Conservation (phyloP, 352 stramenopile species). For the Thalassiosira hispida region DNA sequence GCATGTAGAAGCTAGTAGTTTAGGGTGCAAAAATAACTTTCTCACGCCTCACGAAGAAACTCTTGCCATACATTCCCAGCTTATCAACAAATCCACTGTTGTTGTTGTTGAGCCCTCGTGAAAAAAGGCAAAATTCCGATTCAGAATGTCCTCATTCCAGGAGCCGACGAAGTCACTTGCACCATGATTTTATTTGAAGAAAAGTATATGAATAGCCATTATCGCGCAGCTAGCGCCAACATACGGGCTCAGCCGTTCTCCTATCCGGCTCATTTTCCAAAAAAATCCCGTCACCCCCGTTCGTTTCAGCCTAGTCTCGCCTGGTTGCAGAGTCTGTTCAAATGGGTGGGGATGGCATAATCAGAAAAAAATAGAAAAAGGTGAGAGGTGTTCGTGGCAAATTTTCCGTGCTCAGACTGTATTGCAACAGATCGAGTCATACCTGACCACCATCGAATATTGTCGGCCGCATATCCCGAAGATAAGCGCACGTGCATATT, state of each 20-base stretch:
- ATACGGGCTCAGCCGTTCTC: slow-evolving; percentile 75
- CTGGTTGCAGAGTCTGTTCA: slow-evolving; percentile 31
- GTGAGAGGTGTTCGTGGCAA: neutral
- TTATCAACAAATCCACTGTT: too few species aligned
- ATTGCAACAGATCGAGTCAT: slow-evolving; percentile 1
- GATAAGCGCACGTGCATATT: slow-evolving; percentile 97
- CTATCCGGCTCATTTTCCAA: slow-evolving; percentile 81
- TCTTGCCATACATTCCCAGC: too few species aligned
- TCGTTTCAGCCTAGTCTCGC: slow-evolving; percentile 53
- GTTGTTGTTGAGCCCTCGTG: too few species aligned
- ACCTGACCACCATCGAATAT: slow-evolving; percentile 90
- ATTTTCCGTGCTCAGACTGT: too few species aligned
- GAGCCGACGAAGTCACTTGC: too few species aligned
- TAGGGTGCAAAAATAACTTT: too few species aligned
- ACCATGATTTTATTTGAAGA: slow-evolving; percentile 72
- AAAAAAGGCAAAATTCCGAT: too few species aligned
- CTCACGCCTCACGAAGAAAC: too few species aligned
- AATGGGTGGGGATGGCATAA: neutral
- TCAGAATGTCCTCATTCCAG: too few species aligned
- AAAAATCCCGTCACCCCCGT: slow-evolving; percentile 70
- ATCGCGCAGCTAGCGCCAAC: slow-evolving; percentile 67
- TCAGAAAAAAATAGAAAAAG: neutral
- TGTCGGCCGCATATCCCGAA: slow-evolving; percentile 93
- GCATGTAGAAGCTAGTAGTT: too few species aligned
- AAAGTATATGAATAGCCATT: slow-evolving; percentile 76